Evolutionary conservation across 768 basidiomycete genomes (phyloP), one percentile per base, ranked within the genome.

Genomic region (Kwoniella sp.): DNA sequence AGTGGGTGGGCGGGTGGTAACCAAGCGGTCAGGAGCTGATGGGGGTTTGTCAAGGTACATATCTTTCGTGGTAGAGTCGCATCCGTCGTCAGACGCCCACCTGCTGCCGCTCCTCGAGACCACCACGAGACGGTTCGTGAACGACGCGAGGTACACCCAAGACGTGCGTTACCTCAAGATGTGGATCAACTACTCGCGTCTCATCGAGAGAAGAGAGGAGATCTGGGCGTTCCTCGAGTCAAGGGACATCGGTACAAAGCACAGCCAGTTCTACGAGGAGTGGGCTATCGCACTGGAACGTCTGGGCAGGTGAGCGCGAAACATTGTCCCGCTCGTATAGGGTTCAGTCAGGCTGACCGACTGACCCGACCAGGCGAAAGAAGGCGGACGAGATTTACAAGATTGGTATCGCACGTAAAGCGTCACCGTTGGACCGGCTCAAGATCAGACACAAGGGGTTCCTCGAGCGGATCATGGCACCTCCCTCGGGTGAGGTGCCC

Each of bases 151-250:
- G 12, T 98, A 95, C 74, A 63, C 67, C 41, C 83, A 83, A 45
- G 92, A 98, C 77, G 76, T 89, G 44, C 81, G 93, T 34, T 95
- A 96, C 75, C 79, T 96, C 42, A 88, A 89, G 70, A 73, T 96
- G 17, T 99, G 95, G 95, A 81, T 84, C 19, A 79, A 86, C 42
- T 91, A 93, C 71, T 86, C 91, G 9, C 82, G 82, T 47, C 81
- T 86, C 65, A 82, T 89, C 47, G 85, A 90, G 63, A 80, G 82
- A 62, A 78, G 84, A 3, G 78, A 80, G 15, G 81, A 91, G 71
- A 80, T 89, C 60, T 96, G 88, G 75, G 81, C 83, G 59, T 98
- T 91, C 75, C 75, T 96, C 70, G 79, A 95, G 59, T 85, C 84
- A 5, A 91, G 90, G 63, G 89, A 95, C 62, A 87, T 98, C 60